Conservation (phyloP, 768 basidiomycete genomes). For the Tulasnella calospora region DNA sequence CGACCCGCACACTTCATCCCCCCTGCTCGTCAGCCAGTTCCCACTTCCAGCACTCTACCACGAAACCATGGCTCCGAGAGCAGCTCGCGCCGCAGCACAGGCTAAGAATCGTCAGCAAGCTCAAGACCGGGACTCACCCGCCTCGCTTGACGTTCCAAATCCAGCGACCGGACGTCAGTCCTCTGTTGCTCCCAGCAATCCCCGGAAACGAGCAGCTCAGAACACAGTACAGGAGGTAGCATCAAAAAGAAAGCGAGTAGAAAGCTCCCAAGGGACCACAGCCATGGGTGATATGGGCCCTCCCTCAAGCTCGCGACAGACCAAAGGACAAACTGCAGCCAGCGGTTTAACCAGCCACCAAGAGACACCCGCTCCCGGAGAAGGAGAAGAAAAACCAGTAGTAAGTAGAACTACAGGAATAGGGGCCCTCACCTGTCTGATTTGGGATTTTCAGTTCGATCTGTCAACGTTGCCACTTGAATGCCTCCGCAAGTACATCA, state of each 20-base stretch:
- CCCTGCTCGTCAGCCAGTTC: background rate
- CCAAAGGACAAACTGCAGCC: background rate
- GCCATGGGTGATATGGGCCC: background rate
- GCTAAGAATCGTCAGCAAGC: slow-evolving; percentile 6
- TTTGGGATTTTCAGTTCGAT: slow-evolving; percentile 52
- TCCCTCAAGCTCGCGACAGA: background rate
- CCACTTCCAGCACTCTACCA: background rate
- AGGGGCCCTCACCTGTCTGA: background rate
- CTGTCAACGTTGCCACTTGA: slow-evolving; percentile 64
- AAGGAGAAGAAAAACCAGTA: background rate
- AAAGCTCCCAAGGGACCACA: background rate
- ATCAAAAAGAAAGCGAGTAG: background rate
- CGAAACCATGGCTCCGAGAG: slow-evolving; percentile 15
- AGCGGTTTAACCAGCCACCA: background rate
- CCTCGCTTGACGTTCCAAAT: slow-evolving; percentile 17
- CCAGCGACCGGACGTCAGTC: background rate
- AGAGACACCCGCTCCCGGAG: background rate
- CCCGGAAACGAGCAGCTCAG: slow-evolving; percentile 9
- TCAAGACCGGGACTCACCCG: slow-evolving; percentile 17
- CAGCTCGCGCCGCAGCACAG: background rate
- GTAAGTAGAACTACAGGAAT: background rate
- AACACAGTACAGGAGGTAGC: background rate
- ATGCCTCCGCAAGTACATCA: slow-evolving; percentile 65
- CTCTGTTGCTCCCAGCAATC: slow-evolving; percentile 9
- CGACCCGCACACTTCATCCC: background rate